Conservation (phyloP, 805 yeast genomes). For the Yamadazyma sp. region DNA sequence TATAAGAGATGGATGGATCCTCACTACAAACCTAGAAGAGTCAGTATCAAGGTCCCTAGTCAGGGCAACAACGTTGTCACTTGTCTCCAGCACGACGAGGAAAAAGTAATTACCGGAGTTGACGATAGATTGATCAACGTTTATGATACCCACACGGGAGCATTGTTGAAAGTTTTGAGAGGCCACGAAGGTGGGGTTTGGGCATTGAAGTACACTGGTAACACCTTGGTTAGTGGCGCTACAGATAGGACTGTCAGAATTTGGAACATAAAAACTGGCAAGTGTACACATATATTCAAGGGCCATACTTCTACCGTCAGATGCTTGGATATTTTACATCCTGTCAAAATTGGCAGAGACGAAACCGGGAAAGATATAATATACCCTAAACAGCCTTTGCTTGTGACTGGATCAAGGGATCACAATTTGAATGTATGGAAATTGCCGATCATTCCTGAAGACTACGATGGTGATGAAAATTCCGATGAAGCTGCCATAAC, state of each 20-base stretch:
- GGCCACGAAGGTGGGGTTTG: conserved; percentile 99
- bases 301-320: conserved; percentile 94
- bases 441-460: conserved; percentile 50
- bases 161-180: conserved; percentile 55
- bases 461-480: conserved; percentile 30
- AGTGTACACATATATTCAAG: conserved; percentile 85
- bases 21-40: conserved; percentile 61
- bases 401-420: conserved; percentile 51
- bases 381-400: conserved; percentile 63
- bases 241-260: conserved; percentile 92
- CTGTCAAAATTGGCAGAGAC: conserved; percentile 61
- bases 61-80: conserved; percentile 82
- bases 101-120: conserved; percentile 87
- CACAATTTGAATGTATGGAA: conserved; percentile 47
- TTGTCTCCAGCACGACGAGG: conserved; percentile 89
- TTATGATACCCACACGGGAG: conserved; percentile 75
- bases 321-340: conserved; percentile 80
- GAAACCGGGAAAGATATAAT: conserved; percentile 55
- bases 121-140: conserved; percentile 83
- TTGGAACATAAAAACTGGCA: conserved; percentile 85
- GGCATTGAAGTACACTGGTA: conserved; percentile 88
- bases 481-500: conserved; percentile 28
- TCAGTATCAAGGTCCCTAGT: conserved; percentile 53
- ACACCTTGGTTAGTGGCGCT: conserved; percentile 87
- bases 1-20: conserved; percentile 81